A percentile compares a stretch with the other conserved stretches of the same genome.
These are phyloP conservation scores for Solanum aculeatissimum DNA, from an alignment of 305 asterid genomes.

Conservation along the genomic window DNA sequence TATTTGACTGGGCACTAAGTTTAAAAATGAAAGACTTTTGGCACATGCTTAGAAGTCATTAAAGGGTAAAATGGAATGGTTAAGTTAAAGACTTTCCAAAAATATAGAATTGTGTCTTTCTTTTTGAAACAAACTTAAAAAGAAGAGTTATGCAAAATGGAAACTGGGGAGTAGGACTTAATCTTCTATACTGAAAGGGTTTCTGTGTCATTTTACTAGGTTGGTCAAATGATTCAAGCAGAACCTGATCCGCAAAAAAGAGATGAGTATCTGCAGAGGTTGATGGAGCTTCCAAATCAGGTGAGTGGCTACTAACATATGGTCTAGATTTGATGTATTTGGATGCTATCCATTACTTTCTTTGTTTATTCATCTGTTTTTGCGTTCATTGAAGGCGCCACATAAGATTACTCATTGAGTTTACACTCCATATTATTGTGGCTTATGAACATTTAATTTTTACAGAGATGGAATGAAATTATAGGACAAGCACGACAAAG, in stretches of 20 bases:
- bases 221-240: constrained; percentile 91
- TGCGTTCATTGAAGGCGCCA: neutral
- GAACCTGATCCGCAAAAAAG: constrained; percentile 85
- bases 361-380: neutral
- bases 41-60: neutral
- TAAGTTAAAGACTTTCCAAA: neutral
- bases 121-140: neutral
- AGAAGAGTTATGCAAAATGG: neutral
- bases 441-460: constrained; percentile 17
- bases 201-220: constrained; percentile 27
- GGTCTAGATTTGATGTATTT: neutral
- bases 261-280: constrained; percentile 78
- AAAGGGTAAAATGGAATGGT: neutral
- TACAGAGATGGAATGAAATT: constrained; percentile 95
- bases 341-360: neutral
- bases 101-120: neutral
- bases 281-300: constrained; percentile 96
- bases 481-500: constrained; percentile 88
- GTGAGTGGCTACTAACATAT: constrained; percentile 17
- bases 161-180: neutral
- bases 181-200: neutral
- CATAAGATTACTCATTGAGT: neutral
- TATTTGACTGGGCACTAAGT: neutral
- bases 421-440: neutral
- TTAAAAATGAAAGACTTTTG: neutral